A percentile compares a stretch with the other conserved stretches of the same genome.
Conservation (phyloP, 2,329 filamentous ascomycete species). For the Neofusicoccum parvum region DNA sequence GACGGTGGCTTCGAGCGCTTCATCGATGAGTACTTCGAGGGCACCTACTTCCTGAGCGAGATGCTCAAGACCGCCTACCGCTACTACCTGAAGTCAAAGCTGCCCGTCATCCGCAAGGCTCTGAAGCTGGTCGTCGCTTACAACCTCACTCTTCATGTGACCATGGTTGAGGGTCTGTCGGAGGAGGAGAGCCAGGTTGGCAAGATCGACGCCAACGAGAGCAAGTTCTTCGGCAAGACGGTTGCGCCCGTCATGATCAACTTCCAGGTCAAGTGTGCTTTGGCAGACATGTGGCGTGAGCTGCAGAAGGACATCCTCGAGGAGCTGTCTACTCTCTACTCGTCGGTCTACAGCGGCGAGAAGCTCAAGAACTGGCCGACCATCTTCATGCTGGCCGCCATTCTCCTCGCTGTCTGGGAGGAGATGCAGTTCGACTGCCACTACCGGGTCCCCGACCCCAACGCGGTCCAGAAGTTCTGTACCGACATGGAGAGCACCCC, state of each 20-base stretch:
- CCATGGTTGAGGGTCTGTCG: conserved; percentile 86
- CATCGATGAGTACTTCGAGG: conserved; percentile 94
- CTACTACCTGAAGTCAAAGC: conserved; percentile 85
- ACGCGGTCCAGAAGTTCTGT: conserved; percentile 91
- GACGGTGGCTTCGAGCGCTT: conserved; percentile 90
- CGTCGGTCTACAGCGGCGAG: conserved; percentile 96
- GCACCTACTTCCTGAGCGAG: conserved; percentile 91
- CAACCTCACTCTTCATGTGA: conserved; percentile 92
- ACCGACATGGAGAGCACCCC: conserved; percentile 94
- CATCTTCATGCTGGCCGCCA: conserved; percentile 95
- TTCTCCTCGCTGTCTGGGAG: conserved; percentile 93
- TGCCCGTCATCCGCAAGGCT: conserved; percentile 89
- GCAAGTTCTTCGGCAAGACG: conserved; percentile 86
- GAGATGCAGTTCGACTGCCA: conserved; percentile 99
- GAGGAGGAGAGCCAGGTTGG: conserved; percentile 77
- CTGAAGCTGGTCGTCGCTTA: conserved; percentile 94
- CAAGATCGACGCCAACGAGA: conserved; percentile 81
- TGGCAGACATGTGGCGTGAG: conserved; percentile 98
- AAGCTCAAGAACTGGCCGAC: conserved; percentile 99
- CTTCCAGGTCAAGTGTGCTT: conserved; percentile 97
- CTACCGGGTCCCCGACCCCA: conserved; percentile 84
- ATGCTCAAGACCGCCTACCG: conserved; percentile 95
- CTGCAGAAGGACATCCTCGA: conserved; percentile 94
- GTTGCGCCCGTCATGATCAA: conserved; percentile 98
- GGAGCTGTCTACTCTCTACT: conserved; percentile 89